Evolutionary conservation across 345 rosid species (phyloP).

Genomic region (Syzygium grande): DNA sequence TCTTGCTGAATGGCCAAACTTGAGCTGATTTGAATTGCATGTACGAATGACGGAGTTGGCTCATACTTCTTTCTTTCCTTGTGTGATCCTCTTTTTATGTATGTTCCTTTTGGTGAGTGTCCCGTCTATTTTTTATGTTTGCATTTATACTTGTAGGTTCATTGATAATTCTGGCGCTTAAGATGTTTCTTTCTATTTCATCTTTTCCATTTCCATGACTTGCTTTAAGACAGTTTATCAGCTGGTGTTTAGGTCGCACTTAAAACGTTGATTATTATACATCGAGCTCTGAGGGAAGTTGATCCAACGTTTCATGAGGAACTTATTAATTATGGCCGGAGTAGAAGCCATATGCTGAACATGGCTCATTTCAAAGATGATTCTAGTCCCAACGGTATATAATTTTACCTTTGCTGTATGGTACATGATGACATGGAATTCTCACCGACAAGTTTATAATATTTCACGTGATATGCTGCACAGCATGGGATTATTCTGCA

Average conservation of each 20-base stretch:
- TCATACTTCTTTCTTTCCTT: not conserved
- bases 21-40: not conserved
- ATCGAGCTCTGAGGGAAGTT: conserved; percentile 97
- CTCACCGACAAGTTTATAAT: not conserved
- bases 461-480: conserved; percentile 7
- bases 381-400: conserved; percentile 84
- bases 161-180: not conserved
- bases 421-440: not conserved
- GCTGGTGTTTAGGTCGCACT: conserved; percentile 61
- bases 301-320: conserved; percentile 97
- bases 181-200: not conserved
- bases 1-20: not conserved
- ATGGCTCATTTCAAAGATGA: conserved; percentile 98
- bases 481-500: conserved; percentile 96
- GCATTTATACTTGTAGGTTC: not conserved
- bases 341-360: conserved; percentile 90
- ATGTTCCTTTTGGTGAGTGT: not conserved
- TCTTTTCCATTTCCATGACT: not conserved
- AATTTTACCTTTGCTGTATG: not conserved
- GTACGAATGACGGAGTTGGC: not conserved
- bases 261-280: conserved; percentile 85
- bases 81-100: not conserved
- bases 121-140: not conserved
- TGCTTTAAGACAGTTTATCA: not conserved
- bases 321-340: conserved; percentile 86